phyloP scores from a whole-genome alignment of 2,329 filamentous ascomycete species.

The Apiospora phragmitis region DNA sequence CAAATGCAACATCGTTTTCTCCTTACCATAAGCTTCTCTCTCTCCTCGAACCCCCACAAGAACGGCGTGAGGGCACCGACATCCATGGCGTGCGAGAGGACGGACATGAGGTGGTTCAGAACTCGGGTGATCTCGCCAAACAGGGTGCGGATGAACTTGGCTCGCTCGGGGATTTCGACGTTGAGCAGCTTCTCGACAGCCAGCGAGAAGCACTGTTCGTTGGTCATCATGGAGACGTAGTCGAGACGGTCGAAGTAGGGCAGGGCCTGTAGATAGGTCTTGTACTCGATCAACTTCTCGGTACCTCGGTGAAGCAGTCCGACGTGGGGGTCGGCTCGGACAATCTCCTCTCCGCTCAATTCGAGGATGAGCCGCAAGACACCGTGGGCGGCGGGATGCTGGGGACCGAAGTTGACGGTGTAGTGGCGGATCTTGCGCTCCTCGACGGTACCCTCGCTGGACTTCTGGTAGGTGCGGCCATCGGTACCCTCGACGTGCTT shows the following conservation, averaged over 20 bases:
- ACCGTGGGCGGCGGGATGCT: conserved; percentile 97
- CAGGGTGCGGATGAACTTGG: conserved; percentile 94
- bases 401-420: conserved; percentile 98
- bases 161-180: conserved; percentile 89
- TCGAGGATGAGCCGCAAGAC: conserved; percentile 97
- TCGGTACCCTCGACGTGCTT: conserved; percentile 42
- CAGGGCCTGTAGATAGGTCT: conserved; percentile 96
- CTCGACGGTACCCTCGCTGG: conserved; percentile 48
- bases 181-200: conserved; percentile 98
- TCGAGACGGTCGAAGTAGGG: conserved; percentile 99
- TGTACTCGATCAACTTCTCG: conserved; percentile 99
- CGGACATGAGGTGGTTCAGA: conserved; percentile 97
- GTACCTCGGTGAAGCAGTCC: conserved; percentile 94
- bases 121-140: conserved; percentile 94
- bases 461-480: conserved; percentile 42
- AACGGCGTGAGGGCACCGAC: conserved; percentile 97
- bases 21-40: conserved; percentile 98
- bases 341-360: conserved; percentile 95
- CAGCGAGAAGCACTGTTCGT: conserved; percentile 95
- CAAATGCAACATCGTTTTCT: neutral
- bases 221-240: conserved; percentile 99
- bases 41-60: conserved; percentile 99
- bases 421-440: conserved; percentile 94
- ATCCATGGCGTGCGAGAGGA: conserved; percentile 97
- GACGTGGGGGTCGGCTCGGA: conserved; percentile 95